Evolutionary conservation across 495 filamentous ascomycete genomes (phyloP).

Genomic region (Cercophora sp.): DNA sequence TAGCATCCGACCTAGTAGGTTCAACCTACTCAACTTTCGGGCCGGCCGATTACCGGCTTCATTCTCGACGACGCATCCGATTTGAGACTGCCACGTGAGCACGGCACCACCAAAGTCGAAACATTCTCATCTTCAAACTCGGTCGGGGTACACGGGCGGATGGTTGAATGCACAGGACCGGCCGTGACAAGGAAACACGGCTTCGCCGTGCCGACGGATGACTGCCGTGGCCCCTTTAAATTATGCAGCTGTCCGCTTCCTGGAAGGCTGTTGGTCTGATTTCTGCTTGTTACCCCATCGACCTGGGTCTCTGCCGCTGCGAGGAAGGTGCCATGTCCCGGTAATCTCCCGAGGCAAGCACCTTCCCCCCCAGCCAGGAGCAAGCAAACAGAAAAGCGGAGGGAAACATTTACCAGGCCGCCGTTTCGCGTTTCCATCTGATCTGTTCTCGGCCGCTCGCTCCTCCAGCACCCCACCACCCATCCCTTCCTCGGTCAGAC

Average conservation of each 20-base stretch:
- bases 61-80: too few relatives aligned
- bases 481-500: neutral
- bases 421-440: too few relatives aligned
- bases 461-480: neutral
- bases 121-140: too few relatives aligned
- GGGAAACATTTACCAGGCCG: too few relatives aligned
- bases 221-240: conserved; percentile 5
- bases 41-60: too few relatives aligned
- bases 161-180: conserved; percentile 8
- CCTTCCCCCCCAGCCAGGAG: neutral
- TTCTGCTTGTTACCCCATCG: neutral
- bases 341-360: neutral
- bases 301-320: neutral
- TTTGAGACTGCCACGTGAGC: too few relatives aligned
- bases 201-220: neutral
- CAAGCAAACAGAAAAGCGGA: neutral
- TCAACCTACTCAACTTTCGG: too few relatives aligned
- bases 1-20: too few relatives aligned
- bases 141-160: neutral
- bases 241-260: conserved; percentile 11
- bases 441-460: neutral
- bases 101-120: too few relatives aligned
- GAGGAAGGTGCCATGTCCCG: neutral
- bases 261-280: neutral
- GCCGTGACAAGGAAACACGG: conserved; percentile 9